These are phyloP conservation scores for Pseudopithomyces maydicus DNA, from an alignment of 2,329 filamentous ascomycete genomes.

Conservation along the genomic window DNA sequence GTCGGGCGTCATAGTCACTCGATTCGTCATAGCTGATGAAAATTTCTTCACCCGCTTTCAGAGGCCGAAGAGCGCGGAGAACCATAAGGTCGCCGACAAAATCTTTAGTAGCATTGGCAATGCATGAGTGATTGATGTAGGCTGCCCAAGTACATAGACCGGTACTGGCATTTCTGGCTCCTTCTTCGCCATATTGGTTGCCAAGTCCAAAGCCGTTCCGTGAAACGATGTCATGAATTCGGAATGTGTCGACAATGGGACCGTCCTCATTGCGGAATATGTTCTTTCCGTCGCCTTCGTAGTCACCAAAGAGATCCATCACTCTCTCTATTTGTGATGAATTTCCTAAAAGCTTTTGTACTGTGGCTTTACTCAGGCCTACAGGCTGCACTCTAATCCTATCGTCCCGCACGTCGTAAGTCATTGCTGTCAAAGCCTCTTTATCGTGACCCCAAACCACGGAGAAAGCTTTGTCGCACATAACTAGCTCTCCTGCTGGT, in stretches of 20 bases:
- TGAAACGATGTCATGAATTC: constrained; percentile 51
- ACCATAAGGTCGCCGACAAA: constrained; percentile 48
- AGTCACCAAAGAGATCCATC: constrained; percentile 37
- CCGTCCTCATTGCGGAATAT: constrained; percentile 40
- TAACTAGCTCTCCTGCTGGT: constrained; percentile 56
- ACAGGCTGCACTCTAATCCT: constrained; percentile 30
- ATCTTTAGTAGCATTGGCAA: constrained; percentile 47
- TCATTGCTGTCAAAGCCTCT: constrained; percentile 49
- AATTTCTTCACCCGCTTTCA: constrained; percentile 28
- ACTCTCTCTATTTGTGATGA: constrained; percentile 41
- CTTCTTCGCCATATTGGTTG: constrained; percentile 28
- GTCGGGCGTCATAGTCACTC: constrained; percentile 39
- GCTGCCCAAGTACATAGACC: constrained; percentile 50
- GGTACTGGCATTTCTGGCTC: constrained; percentile 27
- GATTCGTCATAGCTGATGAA: constrained; percentile 34
- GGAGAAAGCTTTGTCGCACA: constrained; percentile 63
- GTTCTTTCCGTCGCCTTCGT: constrained; percentile 48
- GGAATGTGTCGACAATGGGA: constrained; percentile 56
- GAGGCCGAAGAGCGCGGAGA: constrained; percentile 47
- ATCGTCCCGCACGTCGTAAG: constrained; percentile 50
- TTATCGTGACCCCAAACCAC: constrained; percentile 50
- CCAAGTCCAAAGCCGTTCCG: constrained; percentile 54
- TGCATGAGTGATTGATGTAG: constrained; percentile 53
- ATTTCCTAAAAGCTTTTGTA: constrained; percentile 56
- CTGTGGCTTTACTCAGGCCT: constrained; percentile 28